Evolutionary conservation across 2,329 filamentous ascomycete species (phyloP).

Genomic region (Cordyceps javanica): DNA sequence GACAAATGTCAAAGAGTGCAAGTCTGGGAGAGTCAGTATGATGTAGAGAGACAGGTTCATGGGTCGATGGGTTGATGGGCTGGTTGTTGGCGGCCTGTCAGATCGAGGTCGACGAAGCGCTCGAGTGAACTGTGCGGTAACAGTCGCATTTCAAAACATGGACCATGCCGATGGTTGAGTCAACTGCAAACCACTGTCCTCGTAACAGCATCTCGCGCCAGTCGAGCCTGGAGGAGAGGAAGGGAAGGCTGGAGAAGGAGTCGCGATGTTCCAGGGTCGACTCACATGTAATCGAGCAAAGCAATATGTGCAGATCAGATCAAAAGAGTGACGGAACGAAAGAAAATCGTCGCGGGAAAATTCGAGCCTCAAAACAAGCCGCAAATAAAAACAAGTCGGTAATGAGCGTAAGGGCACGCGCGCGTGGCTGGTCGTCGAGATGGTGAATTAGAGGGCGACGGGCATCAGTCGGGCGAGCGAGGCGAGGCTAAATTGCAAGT

Average conservation of each 20-base stretch:
- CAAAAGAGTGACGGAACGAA: slow-evolving; percentile 13
- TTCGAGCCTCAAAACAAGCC: slow-evolving; percentile 2
- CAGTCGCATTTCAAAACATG: background rate
- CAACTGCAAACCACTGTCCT: background rate
- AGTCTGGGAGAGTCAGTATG: background rate
- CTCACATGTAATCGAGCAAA: slow-evolving; percentile 11
- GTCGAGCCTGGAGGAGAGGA: background rate
- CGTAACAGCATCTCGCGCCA: background rate
- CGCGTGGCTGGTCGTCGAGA: slow-evolving; percentile 5
- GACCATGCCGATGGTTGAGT: background rate
- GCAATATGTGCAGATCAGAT: slow-evolving; percentile 11
- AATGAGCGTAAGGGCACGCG: slow-evolving; percentile 8
- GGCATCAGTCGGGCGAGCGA: slow-evolving; percentile 4
- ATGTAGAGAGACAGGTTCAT: background rate
- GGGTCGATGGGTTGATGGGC: too few species aligned
- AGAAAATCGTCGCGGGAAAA: slow-evolving; percentile 8
- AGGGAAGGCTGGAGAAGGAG: background rate
- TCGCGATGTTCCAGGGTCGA: background rate
- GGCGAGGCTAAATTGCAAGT: background rate
- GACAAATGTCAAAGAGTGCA: slow-evolving; percentile 9
- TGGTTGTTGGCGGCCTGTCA: too few species aligned
- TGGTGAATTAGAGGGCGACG: background rate
- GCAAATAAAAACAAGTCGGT: slow-evolving; percentile 2
- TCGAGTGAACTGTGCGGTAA: background rate
- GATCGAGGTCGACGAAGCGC: background rate